Percentiles rank a stretch among this genome's conserved stretches.
phyloP scores from a whole-genome alignment of 768 basidiomycete species.

The Scleroderma bovista region DNA sequence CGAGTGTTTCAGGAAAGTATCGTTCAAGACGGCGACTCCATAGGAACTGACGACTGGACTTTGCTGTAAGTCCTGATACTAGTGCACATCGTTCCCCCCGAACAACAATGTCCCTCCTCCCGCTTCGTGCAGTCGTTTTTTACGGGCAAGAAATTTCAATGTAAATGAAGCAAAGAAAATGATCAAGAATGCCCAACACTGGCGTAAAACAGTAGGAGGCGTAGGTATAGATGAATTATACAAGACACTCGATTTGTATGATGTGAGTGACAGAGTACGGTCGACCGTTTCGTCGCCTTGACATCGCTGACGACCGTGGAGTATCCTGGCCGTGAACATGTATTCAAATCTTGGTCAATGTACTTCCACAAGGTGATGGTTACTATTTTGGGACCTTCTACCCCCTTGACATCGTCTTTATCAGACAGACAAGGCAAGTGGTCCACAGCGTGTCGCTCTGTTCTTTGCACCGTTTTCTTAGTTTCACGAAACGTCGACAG shows the following conservation, averaged over 20 bases:
- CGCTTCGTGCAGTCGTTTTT: slow-evolving; percentile 49
- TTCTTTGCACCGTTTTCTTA: not conserved
- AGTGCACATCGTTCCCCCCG: not conserved
- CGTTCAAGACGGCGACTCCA: slow-evolving; percentile 53
- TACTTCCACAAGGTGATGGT: slow-evolving; percentile 68
- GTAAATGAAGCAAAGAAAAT: slow-evolving; percentile 55
- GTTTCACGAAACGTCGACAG: slow-evolving; percentile 25
- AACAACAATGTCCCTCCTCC: slow-evolving; percentile 5
- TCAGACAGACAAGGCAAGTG: slow-evolving; percentile 63
- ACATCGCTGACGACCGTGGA: slow-evolving; percentile 19
- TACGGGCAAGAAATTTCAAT: slow-evolving; percentile 67
- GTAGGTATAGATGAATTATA: slow-evolving; percentile 65
- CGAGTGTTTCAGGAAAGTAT: slow-evolving; percentile 48
- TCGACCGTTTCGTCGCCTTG: not conserved
- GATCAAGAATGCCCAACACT: slow-evolving; percentile 61
- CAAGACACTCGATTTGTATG: slow-evolving; percentile 57
- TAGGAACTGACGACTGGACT: slow-evolving; percentile 57
- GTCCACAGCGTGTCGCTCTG: not conserved
- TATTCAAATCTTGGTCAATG: slow-evolving; percentile 75
- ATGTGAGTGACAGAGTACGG: slow-evolving; percentile 42
- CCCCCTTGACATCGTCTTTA: not conserved
- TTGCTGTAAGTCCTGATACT: slow-evolving; percentile 50
- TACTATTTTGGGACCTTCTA: not conserved
- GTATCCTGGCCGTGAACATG: slow-evolving; percentile 65
- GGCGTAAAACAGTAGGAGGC: slow-evolving; percentile 60